Evolutionary conservation across 106 monocot species (phyloP), one percentile per base, ranked within the genome.

Genomic region (Narthecium ossifragum): DNA sequence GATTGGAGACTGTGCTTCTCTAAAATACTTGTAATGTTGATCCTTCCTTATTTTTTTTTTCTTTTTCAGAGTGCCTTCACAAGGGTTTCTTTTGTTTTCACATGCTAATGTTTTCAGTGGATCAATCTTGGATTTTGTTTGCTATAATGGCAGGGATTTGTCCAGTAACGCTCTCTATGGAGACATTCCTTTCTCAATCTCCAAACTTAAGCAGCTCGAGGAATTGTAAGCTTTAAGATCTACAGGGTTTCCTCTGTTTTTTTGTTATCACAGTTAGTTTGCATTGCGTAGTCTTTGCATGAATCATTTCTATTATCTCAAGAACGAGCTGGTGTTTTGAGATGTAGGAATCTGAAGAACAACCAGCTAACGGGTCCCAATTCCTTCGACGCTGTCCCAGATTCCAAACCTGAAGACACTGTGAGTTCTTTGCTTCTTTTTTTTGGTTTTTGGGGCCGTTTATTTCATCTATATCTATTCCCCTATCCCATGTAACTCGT

Each of bases 371-470:
- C 84, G 0, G 96, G 96, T 2, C 84, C 86, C 18, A n/a, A 98
- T 98, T 11, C 96, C 96, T 61, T 98, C 90, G 5, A 98, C 96
- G 0, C 58, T 90, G 51, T 90, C 96, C 11, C 96, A 98, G 55
- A 86, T 98, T 46, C 96, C 96, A 20, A 98, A 87, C 40, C 78
- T 98, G 13, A 90, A 81, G 52, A 98, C 74, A 27, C 67, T 91
- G 96, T 98, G 56, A 86, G 81, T 51, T 62, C 32, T 45, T 51
- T 66, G 51, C 11, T 56, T 36, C 26, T 57, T 31, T 0, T 29
- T 59, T 3, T 34, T 0, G 20, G 18, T 33, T 57, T n/a, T 4
- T 34, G 0, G 31, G 7, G 7, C n/a, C n/a, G 80, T 53, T 61
- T 33, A 32, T 53, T 65, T 53, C n/a, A 40, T 31, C 23, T 54